Evolutionary conservation across 805 yeast species (phyloP), one percentile per base, ranked within the genome.

Genomic region (Candida pini): DNA sequence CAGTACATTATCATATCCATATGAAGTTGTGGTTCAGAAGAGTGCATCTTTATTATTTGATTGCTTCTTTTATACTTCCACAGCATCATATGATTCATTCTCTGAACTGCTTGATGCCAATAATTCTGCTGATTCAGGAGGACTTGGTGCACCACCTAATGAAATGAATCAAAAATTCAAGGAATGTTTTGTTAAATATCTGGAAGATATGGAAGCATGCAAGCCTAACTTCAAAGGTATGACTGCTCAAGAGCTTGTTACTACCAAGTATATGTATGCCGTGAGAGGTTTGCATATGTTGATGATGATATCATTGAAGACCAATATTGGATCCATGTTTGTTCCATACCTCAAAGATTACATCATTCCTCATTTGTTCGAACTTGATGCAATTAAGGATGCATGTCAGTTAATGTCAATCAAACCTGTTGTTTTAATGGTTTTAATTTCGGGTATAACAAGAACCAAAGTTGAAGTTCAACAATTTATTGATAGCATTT

Each of bases 391-490:
- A 29, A 71, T 83, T 65, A 78, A 85, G 40, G 97, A 90, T 41
- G 85, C 85, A 10, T 83, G 94, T 45, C 85, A 82, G 44, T 57
- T 83, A 37, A 80, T 81, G 0, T 70, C 69, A 21, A 57, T 83
- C 9, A 67, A 68, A 26, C 83, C 90, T 0, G 65, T 72, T 2
- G 48, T 58, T 6, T 45, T 73, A 16, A 68, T 73, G 42, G 54
- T 63, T 13, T 52, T 60, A 19, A 52, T 81, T 4, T 74, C 80
- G 0, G 61, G 67, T 18, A 49, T 75, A 21, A 65, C 76, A 5
- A 71, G 63, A 40, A 60, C 71, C 26, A 52, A 59, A 12, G 61
- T 57, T 39, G 44, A 74, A 46, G 34, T 74, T 45, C 47, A 67
- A 38, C 48, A 54, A 39, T 46, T 78, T 49, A 40, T 81, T 29